A percentile compares a stretch with the other conserved stretches of the same genome.
Evolutionary conservation across 2,329 filamentous ascomycete genomes (phyloP).

Genomic region (Elsinoe necatrix): DNA sequence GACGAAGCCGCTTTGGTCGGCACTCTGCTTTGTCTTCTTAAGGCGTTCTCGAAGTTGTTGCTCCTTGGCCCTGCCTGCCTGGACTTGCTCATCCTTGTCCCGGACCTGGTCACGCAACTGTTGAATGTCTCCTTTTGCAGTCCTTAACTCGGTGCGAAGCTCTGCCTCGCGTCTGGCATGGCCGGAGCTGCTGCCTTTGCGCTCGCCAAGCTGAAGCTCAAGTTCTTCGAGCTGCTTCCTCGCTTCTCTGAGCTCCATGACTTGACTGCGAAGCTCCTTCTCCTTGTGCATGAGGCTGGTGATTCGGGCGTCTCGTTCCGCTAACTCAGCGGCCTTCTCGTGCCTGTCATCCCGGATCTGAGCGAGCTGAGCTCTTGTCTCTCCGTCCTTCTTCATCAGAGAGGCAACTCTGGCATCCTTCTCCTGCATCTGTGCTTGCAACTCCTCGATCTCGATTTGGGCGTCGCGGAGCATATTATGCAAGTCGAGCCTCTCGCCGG

Average conservation of each 20-base stretch:
- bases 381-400: conserved; percentile 48
- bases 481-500: conserved; percentile 51
- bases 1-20: conserved; percentile 27
- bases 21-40: conserved; percentile 21
- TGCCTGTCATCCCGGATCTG: conserved; percentile 39
- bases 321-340: conserved; percentile 50
- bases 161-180: conserved; percentile 33
- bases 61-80: conserved; percentile 33
- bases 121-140: conserved; percentile 28
- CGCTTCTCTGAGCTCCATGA: conserved; percentile 27
- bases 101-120: conserved; percentile 31
- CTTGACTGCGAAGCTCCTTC: conserved; percentile 31
- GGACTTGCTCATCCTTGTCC: conserved; percentile 36
- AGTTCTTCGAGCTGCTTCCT: conserved; percentile 28
- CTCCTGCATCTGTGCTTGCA: conserved; percentile 64
- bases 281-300: conserved; percentile 26
- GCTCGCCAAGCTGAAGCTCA: conserved; percentile 41
- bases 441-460: conserved; percentile 43
- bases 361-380: conserved; percentile 59
- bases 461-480: conserved; percentile 53
- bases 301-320: conserved; percentile 26
- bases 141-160: conserved; percentile 30
- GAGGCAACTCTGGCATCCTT: conserved; percentile 57
- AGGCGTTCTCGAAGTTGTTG: conserved; percentile 32
- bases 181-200: conserved; percentile 29